Percentiles rank a stretch among this genome's conserved stretches.
phyloP scores from a whole-genome alignment of 169 alveolate genomes.

The Babesia bovis region DNA sequence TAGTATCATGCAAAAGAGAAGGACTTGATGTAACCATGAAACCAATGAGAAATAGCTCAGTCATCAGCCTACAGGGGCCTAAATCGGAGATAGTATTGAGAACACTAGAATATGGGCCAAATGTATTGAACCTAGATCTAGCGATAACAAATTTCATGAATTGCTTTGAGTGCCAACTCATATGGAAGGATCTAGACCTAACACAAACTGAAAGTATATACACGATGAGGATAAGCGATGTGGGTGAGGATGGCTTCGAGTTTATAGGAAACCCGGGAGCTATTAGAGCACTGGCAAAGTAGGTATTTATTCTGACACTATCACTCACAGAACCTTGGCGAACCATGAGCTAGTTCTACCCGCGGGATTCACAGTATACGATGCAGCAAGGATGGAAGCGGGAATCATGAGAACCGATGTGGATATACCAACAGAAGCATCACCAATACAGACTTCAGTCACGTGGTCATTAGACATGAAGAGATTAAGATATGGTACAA shows the following conservation, averaged over 20 bases:
- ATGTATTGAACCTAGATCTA: background rate
- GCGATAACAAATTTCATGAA: conserved; percentile 24
- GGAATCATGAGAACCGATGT: conserved; percentile 70
- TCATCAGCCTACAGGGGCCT: conserved; percentile 73
- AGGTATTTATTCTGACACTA: background rate
- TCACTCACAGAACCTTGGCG: conserved; percentile 20
- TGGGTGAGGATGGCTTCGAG: conserved; percentile 79
- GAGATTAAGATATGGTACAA: conserved; percentile 55
- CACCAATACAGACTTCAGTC: conserved; percentile 73
- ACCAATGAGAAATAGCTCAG: conserved; percentile 40
- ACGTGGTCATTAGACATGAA: conserved; percentile 74
- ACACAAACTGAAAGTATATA: conserved; percentile 34
- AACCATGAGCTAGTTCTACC: conserved; percentile 42
- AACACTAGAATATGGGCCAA: conserved; percentile 3
- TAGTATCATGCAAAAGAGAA: conserved; percentile 59
- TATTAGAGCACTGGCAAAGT: conserved; percentile 27
- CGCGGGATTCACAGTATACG: conserved; percentile 72
- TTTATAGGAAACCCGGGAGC: conserved; percentile 56
- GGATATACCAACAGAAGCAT: conserved; percentile 69
- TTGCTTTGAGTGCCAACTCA: conserved; percentile 12
- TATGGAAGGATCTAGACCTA: background rate
- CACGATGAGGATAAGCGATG: conserved; percentile 68
- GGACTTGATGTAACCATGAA: conserved; percentile 66
- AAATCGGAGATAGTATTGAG: conserved; percentile 36
- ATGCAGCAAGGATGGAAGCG: conserved; percentile 74